Conservation (phyloP, 2,329 filamentous ascomycete genomes). For the Coniosporium tulheliwenetii region DNA sequence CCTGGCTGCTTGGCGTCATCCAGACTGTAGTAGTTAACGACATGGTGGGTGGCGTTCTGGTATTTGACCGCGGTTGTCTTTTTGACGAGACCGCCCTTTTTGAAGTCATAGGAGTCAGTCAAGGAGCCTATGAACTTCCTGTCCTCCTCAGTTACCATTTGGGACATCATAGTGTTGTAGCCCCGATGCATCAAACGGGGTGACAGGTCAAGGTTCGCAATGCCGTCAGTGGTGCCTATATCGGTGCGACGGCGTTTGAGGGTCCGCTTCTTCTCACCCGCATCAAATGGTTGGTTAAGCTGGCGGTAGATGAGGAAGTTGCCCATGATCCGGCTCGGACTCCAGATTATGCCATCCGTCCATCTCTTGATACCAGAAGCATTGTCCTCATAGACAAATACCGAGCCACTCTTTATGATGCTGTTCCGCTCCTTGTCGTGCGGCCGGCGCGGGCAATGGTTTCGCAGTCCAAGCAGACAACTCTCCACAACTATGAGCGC, state of each 20-base stretch:
- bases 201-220: no score
- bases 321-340: slow-evolving; percentile 68
- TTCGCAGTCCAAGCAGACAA: no score
- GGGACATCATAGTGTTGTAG: no score
- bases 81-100: slow-evolving; percentile 68
- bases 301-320: slow-evolving; percentile 82
- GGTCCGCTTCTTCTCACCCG: slow-evolving; percentile 80
- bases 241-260: slow-evolving; percentile 41
- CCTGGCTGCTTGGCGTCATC: slow-evolving; percentile 69
- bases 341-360: slow-evolving; percentile 89
- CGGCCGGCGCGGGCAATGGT: no score
- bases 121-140: slow-evolving; percentile 56
- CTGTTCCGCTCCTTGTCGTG: no score
- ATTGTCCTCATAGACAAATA: no score
- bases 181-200: no score
- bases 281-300: slow-evolving; percentile 55
- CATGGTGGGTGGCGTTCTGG: slow-evolving; percentile 60
- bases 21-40: slow-evolving; percentile 83
- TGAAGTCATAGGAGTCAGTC: slow-evolving; percentile 79
- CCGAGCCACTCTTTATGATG: no score
- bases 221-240: no score
- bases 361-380: slow-evolving; percentile 86
- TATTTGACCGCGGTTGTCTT: slow-evolving; percentile 78
- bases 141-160: no score
- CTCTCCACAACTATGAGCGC: no score